Conservation (phyloP, 345 rosid species). For the Hevea brasiliensis region DNA sequence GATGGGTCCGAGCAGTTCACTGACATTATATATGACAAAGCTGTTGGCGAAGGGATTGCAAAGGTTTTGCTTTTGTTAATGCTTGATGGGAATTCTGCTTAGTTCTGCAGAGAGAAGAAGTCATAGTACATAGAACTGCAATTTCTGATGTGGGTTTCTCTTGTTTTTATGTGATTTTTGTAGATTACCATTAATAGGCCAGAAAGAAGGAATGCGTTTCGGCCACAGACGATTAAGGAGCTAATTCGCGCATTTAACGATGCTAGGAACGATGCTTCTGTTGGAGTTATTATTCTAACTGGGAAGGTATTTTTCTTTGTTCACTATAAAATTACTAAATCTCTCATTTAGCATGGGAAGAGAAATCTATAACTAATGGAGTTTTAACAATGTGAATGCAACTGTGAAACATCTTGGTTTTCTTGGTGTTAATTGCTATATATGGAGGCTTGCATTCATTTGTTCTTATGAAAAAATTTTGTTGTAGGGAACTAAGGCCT, state of each 20-base stretch:
- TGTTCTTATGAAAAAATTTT: constrained; percentile 14
- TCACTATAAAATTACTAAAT: not conserved
- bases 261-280: constrained; percentile 74
- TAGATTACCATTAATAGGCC: constrained; percentile 58
- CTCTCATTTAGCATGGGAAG: not conserved
- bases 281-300: constrained; percentile 78
- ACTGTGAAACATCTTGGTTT: not conserved
- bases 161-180: not conserved
- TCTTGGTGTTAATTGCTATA: not conserved
- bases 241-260: constrained; percentile 72
- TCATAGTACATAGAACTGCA: no score
- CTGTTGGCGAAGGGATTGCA: constrained; percentile 79
- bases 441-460: constrained; percentile 10
- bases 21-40: constrained; percentile 83
- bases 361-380: no score
- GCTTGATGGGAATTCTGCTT: not conserved
- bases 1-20: constrained; percentile 47
- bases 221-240: constrained; percentile 79
- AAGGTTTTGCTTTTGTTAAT: constrained; percentile 43
- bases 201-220: constrained; percentile 59
- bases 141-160: not conserved
- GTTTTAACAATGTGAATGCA: no score
- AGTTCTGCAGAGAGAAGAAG: not conserved
- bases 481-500: constrained; percentile 80
- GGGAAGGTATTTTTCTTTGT: constrained; percentile 55